Evolutionary conservation across 176 grass and related monocot species (phyloP).

Genomic region (Zoysia pacifica): DNA sequence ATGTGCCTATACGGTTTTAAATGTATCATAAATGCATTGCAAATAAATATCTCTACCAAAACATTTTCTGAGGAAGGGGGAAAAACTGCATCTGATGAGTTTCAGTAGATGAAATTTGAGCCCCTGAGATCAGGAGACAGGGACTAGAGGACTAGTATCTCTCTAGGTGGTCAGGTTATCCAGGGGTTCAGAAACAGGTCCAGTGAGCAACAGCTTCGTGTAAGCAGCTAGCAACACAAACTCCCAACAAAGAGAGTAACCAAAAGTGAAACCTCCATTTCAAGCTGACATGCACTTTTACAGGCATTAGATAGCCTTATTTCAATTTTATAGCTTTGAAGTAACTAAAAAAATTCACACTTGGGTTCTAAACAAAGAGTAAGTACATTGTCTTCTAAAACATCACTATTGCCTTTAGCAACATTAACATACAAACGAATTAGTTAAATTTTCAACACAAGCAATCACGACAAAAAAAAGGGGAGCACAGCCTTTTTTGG

Average conservation of each 20-base stretch:
- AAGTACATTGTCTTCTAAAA: not conserved
- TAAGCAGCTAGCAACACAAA: not conserved
- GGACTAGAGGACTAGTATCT: not conserved
- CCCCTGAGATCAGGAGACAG: not conserved
- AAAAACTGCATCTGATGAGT: too few relatives aligned
- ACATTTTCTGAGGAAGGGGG: not conserved
- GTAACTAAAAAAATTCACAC: not conserved
- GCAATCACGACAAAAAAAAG: not conserved
- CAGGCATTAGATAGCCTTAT: not conserved
- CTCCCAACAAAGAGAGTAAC: not conserved
- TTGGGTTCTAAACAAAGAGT: not conserved
- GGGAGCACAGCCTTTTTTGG: not conserved
- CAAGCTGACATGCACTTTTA: not conserved
- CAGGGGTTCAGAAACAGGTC: not conserved
- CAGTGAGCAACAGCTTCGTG: not conserved
- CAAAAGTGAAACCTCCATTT: not conserved
- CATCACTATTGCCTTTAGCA: slow-evolving; percentile 2
- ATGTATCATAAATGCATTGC: not conserved
- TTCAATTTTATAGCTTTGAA: not conserved
- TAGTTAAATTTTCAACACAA: slow-evolving; percentile 17
- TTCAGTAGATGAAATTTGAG: slow-evolving; percentile 2
- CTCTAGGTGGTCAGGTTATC: not conserved
- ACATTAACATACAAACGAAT: not conserved
- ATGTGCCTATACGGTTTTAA: not conserved
- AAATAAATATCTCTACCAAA: not conserved